Conservation (phyloP, 257 asterid species). For the Solanum etuberosum region DNA sequence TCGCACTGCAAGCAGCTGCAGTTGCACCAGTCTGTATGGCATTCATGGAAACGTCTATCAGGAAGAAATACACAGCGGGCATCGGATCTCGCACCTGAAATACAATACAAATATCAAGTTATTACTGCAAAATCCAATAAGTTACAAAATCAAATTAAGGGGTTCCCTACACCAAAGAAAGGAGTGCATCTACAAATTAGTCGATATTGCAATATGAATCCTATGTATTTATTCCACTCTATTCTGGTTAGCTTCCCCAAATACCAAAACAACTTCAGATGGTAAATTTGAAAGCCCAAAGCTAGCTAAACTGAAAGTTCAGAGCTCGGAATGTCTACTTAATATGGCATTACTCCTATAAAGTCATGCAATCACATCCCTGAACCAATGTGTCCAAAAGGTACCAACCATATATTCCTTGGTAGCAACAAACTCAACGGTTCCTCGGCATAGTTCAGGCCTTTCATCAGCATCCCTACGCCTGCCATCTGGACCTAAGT, state of each 20-base stretch:
- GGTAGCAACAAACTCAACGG: constrained; percentile 95
- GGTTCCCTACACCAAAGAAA: neutral
- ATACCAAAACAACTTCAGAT: neutral
- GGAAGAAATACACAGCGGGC: constrained; percentile 95
- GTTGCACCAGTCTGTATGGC: constrained; percentile 98
- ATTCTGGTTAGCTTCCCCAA: neutral
- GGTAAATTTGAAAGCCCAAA: neutral
- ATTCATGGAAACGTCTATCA: constrained; percentile 88
- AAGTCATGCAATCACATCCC: neutral
- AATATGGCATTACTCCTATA: neutral
- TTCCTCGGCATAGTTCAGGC: constrained; percentile 96
- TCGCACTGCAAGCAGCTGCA: constrained; percentile 98
- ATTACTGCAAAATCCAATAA: neutral
- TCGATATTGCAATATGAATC: neutral
- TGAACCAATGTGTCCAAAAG: neutral
- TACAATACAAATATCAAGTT: neutral
- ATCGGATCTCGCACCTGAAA: constrained; percentile 97
- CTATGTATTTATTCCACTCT: neutral
- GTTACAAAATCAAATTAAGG: neutral
- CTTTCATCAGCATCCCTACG: constrained; percentile 98
- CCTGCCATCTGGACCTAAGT: constrained; percentile 99
- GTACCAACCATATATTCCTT: constrained; percentile 83
- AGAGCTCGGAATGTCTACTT: neutral
- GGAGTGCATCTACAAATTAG: neutral
- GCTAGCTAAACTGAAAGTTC: neutral